Base-by-base conservation (phyloP, 2,329 filamentous ascomycete species). In the Claviceps humidiphila region DNA sequence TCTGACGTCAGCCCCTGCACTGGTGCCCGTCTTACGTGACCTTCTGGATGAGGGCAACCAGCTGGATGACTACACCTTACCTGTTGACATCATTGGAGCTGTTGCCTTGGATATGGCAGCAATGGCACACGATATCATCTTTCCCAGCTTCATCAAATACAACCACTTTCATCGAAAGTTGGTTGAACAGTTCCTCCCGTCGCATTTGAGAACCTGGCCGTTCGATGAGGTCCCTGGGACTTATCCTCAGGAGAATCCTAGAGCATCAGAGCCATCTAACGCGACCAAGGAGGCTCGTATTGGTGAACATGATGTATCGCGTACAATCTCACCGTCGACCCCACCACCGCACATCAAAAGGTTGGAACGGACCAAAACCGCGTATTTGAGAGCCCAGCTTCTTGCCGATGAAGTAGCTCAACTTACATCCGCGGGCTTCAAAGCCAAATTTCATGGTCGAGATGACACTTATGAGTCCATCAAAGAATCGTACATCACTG, bases 41-140 rank as follows among this genome's bases (percentile, higher is more conserved):
- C 53, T 66, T 34, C 54, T 66, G 9, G 48, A 50, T 13, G 41
- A 56, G 46, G 43, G 50, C 34, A 5, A 46, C 38, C 8, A n/a
- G 9, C 11, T 17, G 14, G n/a, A 30, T 17, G 41, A 11, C 2
- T 47, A 51, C 4, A 47, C 53, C 16, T 43, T 65, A 34, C 59
- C 63, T 7, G 50, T 55, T 34, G 50, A 57, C n/a, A 59, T 64
- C 42, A 49, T 65, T 26, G 58, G 64, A 43, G 52, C 43, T 14
- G 56, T 66, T 26, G 51, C 63, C 22, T 55, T 65, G 45, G 65
- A 67, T 51, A 54, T 67, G 47, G 56, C 61, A 46, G 65, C 65
- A 16, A 58, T 66, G 22, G 52, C 57, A 13, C 53, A 55, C 39
- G 57, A 58, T 34, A 49, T 65, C 3, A 59, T 64, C 4, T 50